phyloP scores from a whole-genome alignment of 2,329 filamentous ascomycete species.

The Apiospora rasikravindrae region DNA sequence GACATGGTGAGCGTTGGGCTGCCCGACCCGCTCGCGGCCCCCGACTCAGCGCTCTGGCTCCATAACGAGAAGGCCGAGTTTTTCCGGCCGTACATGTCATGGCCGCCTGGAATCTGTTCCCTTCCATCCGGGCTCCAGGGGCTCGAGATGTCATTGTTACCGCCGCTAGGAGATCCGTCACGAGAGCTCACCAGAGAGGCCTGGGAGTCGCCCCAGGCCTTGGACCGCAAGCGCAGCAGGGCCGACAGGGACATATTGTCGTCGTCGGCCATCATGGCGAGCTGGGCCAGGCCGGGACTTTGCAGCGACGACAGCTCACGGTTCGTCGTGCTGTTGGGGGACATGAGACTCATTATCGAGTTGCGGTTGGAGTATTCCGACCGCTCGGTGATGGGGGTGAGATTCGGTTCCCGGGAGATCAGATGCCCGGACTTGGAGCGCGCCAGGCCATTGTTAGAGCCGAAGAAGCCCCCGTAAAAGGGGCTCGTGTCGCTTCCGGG shows the following conservation, averaged over 20 bases:
- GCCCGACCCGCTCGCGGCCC: constrained; percentile 50
- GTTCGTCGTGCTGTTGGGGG: constrained; percentile 55
- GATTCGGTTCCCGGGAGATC: constrained; percentile 82
- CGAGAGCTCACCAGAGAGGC: constrained; percentile 69
- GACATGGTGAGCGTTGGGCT: constrained; percentile 58
- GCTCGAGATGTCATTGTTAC: constrained; percentile 49
- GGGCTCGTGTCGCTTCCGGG: constrained; percentile 43
- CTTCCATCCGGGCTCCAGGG: constrained; percentile 44
- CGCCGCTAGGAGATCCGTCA: constrained; percentile 41
- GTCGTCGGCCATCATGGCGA: constrained; percentile 71
- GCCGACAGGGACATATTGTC: constrained; percentile 76
- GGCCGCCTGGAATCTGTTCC: constrained; percentile 20
- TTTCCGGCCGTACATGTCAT: constrained; percentile 48
- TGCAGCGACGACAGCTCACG: constrained; percentile 54
- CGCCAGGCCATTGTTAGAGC: constrained; percentile 69
- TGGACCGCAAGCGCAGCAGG: constrained; percentile 73
- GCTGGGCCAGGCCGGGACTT: constrained; percentile 77
- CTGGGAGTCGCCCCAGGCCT: constrained; percentile 82
- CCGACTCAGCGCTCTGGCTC: constrained; percentile 50
- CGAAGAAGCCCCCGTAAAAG: constrained; percentile 87
- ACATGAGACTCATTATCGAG: constrained; percentile 75
- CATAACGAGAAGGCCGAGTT: constrained; percentile 56
- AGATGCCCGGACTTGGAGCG: constrained; percentile 76
- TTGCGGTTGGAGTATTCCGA: constrained; percentile 97
- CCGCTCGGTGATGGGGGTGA: constrained; percentile 94